phyloP scores from a whole-genome alignment of 257 asterid species.

The Phtheirospermum japonicum region DNA sequence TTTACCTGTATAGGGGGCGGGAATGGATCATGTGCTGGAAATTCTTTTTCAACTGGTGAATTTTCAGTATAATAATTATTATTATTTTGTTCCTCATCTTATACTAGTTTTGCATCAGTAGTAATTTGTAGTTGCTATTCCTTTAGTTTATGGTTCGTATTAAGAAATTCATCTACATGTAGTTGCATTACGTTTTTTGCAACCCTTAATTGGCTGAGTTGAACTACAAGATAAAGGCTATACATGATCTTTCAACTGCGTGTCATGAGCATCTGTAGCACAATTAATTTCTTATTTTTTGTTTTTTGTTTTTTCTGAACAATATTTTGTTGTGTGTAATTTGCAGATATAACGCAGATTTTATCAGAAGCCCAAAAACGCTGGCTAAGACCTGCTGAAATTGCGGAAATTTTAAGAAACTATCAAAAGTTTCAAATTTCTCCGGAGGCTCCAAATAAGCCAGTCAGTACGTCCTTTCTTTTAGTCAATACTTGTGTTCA shows the following conservation, averaged over 20 bases:
- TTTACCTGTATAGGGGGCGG: no score
- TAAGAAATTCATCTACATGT: no score
- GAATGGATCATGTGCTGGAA: neutral
- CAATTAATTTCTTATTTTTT: neutral
- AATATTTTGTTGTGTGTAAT: slow-evolving; percentile 17
- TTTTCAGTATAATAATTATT: no score
- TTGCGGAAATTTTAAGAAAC: slow-evolving; percentile 64
- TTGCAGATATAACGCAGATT: slow-evolving; percentile 66
- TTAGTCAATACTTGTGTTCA: slow-evolving; percentile 6
- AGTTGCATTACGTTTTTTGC: no score
- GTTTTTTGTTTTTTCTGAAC: neutral
- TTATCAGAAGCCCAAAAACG: slow-evolving; percentile 65
- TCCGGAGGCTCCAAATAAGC: slow-evolving; percentile 67
- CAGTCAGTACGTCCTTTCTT: slow-evolving; percentile 65
- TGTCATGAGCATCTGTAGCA: neutral
- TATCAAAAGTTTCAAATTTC: slow-evolving; percentile 52
- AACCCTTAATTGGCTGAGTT: neutral
- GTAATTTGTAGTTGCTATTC: no score
- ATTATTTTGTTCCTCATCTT: neutral
- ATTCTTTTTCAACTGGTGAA: neutral
- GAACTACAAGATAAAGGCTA: neutral
- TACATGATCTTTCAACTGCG: neutral
- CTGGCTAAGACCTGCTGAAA: slow-evolving; percentile 86
- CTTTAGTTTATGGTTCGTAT: no score
- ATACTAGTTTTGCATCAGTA: neutral